Percentiles rank a stretch among this genome's conserved stretches.
Conservation (phyloP, 2,329 filamentous ascomycete species). For the Apiospora sp. region DNA sequence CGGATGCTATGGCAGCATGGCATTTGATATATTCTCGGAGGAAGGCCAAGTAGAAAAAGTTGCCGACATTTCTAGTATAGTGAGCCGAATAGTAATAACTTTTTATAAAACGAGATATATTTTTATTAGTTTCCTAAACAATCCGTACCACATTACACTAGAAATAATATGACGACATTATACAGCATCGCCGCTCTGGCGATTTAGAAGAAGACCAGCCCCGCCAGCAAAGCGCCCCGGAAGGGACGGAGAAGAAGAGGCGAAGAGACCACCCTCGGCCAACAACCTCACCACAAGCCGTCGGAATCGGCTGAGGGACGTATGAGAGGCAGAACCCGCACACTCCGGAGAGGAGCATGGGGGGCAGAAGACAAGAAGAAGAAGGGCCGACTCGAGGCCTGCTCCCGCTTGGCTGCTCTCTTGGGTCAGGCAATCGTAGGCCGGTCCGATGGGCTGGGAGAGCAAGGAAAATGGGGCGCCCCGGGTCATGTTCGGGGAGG, state of each 20-base stretch:
- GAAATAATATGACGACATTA: background rate
- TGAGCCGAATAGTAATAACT: background rate
- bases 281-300: constrained; percentile 3
- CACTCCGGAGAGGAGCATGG: background rate
- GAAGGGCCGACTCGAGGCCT: constrained; percentile 3
- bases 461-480: background rate
- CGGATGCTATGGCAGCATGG: background rate
- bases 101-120: background rate
- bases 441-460: background rate
- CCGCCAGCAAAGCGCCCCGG: background rate
- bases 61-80: background rate
- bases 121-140: background rate
- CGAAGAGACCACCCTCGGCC: background rate
- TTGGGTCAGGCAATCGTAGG: constrained; percentile 6
- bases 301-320: constrained; percentile 16
- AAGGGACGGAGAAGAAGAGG: background rate
- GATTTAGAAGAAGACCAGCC: background rate
- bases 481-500: constrained; percentile 7
- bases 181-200: no score
- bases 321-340: background rate
- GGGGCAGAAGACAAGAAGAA: background rate
- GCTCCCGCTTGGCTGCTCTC: background rate
- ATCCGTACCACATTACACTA: background rate
- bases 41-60: background rate
- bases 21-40: background rate